Conservation (phyloP, 2,329 filamentous ascomycete species). For the Nannizziopsis arthrosporioides region DNA sequence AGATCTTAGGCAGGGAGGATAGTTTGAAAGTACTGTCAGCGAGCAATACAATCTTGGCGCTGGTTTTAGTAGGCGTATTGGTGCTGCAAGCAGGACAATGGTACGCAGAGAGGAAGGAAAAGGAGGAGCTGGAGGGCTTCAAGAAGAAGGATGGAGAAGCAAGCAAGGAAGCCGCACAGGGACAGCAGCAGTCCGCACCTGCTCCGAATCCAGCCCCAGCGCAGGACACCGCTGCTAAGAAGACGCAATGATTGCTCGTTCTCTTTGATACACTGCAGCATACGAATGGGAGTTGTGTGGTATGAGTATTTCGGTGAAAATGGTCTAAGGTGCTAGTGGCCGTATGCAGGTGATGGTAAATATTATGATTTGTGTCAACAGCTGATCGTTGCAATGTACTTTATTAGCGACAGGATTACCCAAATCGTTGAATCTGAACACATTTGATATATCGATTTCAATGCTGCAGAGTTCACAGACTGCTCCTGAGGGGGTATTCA, state of each 20-base stretch:
- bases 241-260: slow-evolving; percentile 20
- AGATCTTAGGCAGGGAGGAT: slow-evolving; percentile 71
- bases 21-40: slow-evolving; percentile 81
- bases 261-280: not conserved
- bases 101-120: slow-evolving; percentile 94
- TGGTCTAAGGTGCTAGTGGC: not conserved
- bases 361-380: too few relatives aligned
- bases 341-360: not conserved
- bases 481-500: too few relatives aligned
- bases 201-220: too few relatives aligned
- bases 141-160: slow-evolving; percentile 42
- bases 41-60: slow-evolving; percentile 88
- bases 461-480: too few relatives aligned
- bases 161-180: slow-evolving; percentile 1
- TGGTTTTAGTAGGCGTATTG: slow-evolving; percentile 82
- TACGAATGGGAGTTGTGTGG: not conserved
- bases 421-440: too few relatives aligned
- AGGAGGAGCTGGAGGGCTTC: slow-evolving; percentile 60
- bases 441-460: too few relatives aligned
- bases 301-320: not conserved
- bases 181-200: not conserved
- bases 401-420: too few relatives aligned
- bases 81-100: slow-evolving; percentile 93
- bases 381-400: too few relatives aligned
- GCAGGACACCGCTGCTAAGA: slow-evolving; percentile 22